Base-by-base conservation (phyloP, 306 rosid genomes). In the Rubus parviflorus region DNA sequence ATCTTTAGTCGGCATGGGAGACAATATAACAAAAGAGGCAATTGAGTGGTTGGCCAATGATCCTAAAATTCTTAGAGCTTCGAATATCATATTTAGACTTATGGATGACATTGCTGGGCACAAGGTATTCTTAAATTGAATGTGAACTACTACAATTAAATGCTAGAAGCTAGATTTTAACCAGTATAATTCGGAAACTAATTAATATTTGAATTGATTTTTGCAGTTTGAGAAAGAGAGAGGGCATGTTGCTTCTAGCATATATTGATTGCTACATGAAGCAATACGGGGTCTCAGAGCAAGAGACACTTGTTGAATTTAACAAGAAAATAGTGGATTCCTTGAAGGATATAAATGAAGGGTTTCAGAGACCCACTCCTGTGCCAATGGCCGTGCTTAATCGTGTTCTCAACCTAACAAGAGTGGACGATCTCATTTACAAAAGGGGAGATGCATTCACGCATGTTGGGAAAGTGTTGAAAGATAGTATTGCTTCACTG, bases 101-200 rank as follows among this genome's bases (percentile, higher is more conserved):
- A 73, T 78, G 82, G 82, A 78, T 37, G 82, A 82, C 69, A 35
- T 82, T 10, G 75, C 30, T 52, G 70, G 78, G 2, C 22, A 23
- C 22, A 48, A 77, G 82, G 80, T 78, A 49, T 40, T 19, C 58
- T 10, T 16, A 53, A 9, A 23, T 52, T 52, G 6, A 45, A 19
- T 53, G 10, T 19, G 58, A 17, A 10, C 58, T 19, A 23, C 58
- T 19, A 23, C 58, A 53, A 17, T 53, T 7, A 13, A 54, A 54
- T n/a, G 30, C 61, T 19, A 8, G 35, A 30, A 30, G 35, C 35
- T 30, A 30, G 35, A 30, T 30, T 30, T 30, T 30, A 30, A 30
- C 35, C 20, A n/a, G 61, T 54, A n/a, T 54, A n/a, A 7, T n/a
- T 2, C 20, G 61, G 20, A n/a, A n/a, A n/a, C n/a, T n/a, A n/a